Percentiles rank a stretch among this genome's conserved stretches.
These are phyloP conservation scores for Fusarium sp. DNA, from an alignment of 2,329 filamentous ascomycete genomes.

Conservation along the genomic window DNA sequence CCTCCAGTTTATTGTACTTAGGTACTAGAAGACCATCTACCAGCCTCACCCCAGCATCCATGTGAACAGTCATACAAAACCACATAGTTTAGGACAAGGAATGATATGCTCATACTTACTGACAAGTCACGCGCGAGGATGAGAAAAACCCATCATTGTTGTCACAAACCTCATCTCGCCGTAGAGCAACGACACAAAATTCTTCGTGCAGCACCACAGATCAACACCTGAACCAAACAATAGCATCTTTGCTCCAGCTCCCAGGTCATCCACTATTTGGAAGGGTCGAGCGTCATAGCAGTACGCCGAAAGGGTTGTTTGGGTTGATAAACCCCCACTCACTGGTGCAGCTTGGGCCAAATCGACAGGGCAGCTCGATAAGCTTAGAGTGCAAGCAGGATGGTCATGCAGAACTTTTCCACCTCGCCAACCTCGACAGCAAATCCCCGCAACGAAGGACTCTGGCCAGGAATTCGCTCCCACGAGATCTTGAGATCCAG, in stretches of 20 bases:
- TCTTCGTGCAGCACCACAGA: background rate
- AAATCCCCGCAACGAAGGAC: slow-evolving; percentile 5
- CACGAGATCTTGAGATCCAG: slow-evolving; percentile 9
- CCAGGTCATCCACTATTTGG: background rate
- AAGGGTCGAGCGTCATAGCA: slow-evolving; percentile 26
- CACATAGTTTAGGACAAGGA: background rate
- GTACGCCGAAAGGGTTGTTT: slow-evolving; percentile 3
- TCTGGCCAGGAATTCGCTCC: background rate
- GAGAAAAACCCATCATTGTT: background rate
- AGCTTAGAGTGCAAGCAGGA: slow-evolving; percentile 26
- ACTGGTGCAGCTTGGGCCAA: background rate
- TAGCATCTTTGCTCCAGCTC: slow-evolving; percentile 10
- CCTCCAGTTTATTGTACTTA: background rate
- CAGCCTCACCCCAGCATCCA: background rate
- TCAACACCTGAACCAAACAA: background rate
- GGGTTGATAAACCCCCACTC: slow-evolving; percentile 7
- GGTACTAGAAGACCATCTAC: background rate
- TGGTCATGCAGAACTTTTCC: slow-evolving; percentile 13
- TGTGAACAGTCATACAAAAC: background rate
- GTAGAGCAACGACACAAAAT: background rate
- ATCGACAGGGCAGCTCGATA: slow-evolving; percentile 17
- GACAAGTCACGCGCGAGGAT: background rate
- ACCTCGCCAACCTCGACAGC: slow-evolving; percentile 1
- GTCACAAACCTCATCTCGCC: background rate
- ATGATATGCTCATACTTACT: background rate